Evolutionary conservation across 2,329 filamentous ascomycete genomes (phyloP), one percentile per base, ranked within the genome.

Genomic region (Tolypocladium amazonense): DNA sequence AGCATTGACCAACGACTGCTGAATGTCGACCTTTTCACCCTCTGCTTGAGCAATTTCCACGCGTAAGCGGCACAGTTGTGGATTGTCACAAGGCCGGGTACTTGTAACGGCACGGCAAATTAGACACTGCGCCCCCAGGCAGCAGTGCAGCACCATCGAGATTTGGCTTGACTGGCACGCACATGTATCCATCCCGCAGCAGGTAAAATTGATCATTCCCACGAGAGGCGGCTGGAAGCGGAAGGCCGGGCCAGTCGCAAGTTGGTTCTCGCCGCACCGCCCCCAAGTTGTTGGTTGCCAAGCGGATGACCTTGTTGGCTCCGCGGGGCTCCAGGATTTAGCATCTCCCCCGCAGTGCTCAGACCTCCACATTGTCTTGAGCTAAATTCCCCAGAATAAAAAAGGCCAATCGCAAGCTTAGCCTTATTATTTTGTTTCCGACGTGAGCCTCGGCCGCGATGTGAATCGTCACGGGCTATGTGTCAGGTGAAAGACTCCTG

Each of bases 21-120:
- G 58, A 66, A 62, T 59, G 67, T 72, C 2, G 77, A 72, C 14
- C 68, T 8, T 72, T 53, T 75, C 70, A n/a, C 74, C 69, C 11
- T 74, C 69, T 58, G 78, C 71, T n/a, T 64, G 67, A 4, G 79
- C 75, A 62, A 80, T 77, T 23, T 77, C 74, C 23, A 23, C 43
- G 7, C n/a, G 43, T 25, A 7, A n/a, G 43, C 43, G 43, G 43
- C 43, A 6, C 43, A 25, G n/a, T 6, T 25, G n/a, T 25, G 1
- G 18, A 3, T 5, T 15, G 41, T 25, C n/a, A 25, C 41, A 25
- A 45, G 41, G 1, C 9, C 4, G 30, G 8, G 30, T 47, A 43
- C n/a, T n/a, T 12, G 41, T 43, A 23, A 23, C 7, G 7, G 41
- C 41, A 43, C 7, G 41, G 20, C 20, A 43, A 23, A 14, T 4